Base-by-base conservation (phyloP, 805 yeast genomes). In the Yueomyces sp. region DNA sequence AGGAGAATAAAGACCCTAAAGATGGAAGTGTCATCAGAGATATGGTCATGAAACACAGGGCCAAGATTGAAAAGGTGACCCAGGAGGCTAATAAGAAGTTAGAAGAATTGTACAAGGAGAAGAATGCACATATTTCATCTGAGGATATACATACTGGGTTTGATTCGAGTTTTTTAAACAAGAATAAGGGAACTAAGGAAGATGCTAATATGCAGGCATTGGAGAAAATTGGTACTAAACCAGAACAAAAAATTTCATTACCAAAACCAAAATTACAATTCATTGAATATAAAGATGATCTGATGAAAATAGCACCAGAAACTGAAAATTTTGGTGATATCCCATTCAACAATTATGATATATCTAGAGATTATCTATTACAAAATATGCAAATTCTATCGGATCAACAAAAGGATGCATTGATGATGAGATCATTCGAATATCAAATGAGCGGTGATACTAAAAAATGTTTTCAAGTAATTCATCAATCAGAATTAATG, bases 91-190 rank as follows among this genome's bases (percentile, higher is more conserved):
- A 72, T 28, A 73, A 74, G 42, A 86, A 84, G 59, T 66, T 87
- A 50, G 77, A 72, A 37, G 75, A 74, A 33, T 68, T 92, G 44
- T 70, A 76, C 51, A 72, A 76, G 50, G 95, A 88, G 54, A 83
- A 84, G 55, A 69, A 77, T 9, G 56, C 68, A 40, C 82, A 85
- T 57, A 88, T 92, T 50, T 79, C 94, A 3, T 80, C 92, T 42
- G 97, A 88, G 12, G 98, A 90, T 63, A 73, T 87, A 37, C 92
- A 78, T 52, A 86, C 92, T 11, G 97, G 96, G 0, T 92, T 85
- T 69, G 94, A 90, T 58, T 76, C 84, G 38, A 81, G 95, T 0
- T 76, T 85, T 51, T 60, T 86, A 57, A 85, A 86, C 60, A 82
- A 79, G 51, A 66, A 63, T n/a, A 53, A 56, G 4, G 65, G 52